phyloP scores from a whole-genome alignment of 2,329 filamentous ascomycete species.

The Neoscytalidium dimidiatum region DNA sequence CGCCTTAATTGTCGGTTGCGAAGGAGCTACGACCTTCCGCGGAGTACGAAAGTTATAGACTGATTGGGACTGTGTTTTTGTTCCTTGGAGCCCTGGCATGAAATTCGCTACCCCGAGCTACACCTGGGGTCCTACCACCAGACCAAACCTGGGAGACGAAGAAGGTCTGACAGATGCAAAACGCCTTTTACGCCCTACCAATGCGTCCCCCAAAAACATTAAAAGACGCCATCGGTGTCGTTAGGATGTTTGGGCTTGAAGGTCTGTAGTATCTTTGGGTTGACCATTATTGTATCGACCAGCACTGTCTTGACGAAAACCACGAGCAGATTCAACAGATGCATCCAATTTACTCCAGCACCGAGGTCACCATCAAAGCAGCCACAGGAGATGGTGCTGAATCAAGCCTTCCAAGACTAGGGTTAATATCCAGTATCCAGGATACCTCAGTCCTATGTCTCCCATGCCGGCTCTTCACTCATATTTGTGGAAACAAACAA shows the following conservation, averaged over 20 bases:
- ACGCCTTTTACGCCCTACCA: not conserved
- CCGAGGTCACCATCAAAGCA: not conserved
- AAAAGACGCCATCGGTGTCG: constrained; percentile 23
- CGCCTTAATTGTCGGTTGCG: not conserved
- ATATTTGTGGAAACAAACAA: not conserved
- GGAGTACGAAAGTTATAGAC: not conserved
- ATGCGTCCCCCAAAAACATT: constrained; percentile 1
- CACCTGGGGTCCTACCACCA: not conserved
- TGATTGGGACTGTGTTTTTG: not conserved
- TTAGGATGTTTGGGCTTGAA: not conserved
- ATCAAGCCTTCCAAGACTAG: not conserved
- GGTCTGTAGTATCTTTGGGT: constrained; percentile 10
- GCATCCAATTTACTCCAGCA: not conserved
- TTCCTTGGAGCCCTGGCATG: not conserved
- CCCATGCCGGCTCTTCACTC: not conserved
- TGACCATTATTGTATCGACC: not conserved
- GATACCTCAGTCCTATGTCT: not conserved
- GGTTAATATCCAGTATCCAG: not conserved
- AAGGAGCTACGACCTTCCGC: not conserved
- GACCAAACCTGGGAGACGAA: not conserved
- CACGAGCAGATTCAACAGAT: not conserved
- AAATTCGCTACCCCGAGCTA: not conserved
- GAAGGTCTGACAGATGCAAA: too few species aligned
- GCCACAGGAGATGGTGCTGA: not conserved
- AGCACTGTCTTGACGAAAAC: not conserved